These are phyloP conservation scores for Diplodia seriata DNA, from an alignment of 2,329 filamentous ascomycete genomes.

Conservation along the genomic window DNA sequence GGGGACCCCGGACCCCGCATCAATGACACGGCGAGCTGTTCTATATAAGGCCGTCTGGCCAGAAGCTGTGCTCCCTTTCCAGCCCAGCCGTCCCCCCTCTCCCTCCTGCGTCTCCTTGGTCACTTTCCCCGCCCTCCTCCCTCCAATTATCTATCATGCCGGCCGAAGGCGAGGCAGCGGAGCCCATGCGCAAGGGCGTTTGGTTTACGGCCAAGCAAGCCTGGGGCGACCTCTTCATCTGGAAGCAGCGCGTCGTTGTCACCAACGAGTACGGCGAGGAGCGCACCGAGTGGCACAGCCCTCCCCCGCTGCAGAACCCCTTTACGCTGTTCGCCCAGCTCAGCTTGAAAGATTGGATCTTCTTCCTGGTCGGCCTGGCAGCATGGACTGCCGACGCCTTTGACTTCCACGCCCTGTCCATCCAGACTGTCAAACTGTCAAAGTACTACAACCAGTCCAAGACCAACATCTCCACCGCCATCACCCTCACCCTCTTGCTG, in stretches of 20 bases:
- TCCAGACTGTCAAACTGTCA: constrained; percentile 76
- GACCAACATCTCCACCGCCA: constrained; percentile 75
- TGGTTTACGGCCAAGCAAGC: constrained; percentile 70
- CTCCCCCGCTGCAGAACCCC: constrained; percentile 72
- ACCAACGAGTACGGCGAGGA: constrained; percentile 70
- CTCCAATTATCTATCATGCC: constrained; percentile 14
- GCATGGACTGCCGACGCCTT: constrained; percentile 85
- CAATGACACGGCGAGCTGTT: not conserved
- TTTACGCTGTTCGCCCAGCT: constrained; percentile 72
- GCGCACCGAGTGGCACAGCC: constrained; percentile 70
- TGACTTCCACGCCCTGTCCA: constrained; percentile 81
- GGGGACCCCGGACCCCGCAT: not conserved
- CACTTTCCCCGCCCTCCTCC: not conserved
- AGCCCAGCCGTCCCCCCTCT: not conserved
- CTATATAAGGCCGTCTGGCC: constrained; percentile 5
- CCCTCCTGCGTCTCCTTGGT: not conserved
- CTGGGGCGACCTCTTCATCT: constrained; percentile 70
- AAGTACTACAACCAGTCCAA: constrained; percentile 65
- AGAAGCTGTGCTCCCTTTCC: not conserved
- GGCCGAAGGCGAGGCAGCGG: constrained; percentile 59
- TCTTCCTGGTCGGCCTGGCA: constrained; percentile 74
- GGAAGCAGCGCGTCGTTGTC: constrained; percentile 75
- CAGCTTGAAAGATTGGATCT: constrained; percentile 71
- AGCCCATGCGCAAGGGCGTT: constrained; percentile 71
- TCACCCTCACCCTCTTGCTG: constrained; percentile 76